Conservation (phyloP, 352 stramenopile species). For the Phytopythium sindhum region DNA sequence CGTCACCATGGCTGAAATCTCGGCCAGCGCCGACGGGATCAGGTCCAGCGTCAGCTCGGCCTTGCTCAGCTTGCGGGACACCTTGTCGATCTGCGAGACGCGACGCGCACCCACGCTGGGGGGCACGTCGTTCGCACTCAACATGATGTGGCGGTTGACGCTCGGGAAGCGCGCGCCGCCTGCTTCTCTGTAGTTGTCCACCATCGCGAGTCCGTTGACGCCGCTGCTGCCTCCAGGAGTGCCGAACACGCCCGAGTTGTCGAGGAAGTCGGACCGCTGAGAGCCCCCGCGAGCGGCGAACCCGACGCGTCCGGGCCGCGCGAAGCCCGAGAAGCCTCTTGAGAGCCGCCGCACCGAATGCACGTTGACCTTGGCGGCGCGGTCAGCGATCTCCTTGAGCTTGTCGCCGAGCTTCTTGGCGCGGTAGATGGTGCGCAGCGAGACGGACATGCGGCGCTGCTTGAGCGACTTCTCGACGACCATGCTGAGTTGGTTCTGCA, state of each 20-base stretch:
- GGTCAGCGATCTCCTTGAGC: constrained; percentile 79
- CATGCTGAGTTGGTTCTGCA: constrained; percentile 72
- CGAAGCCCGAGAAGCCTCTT: constrained; percentile 9
- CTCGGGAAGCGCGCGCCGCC: background rate
- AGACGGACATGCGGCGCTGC: constrained; percentile 64
- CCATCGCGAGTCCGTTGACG: background rate
- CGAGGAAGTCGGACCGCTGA: background rate
- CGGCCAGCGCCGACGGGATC: constrained; percentile 49
- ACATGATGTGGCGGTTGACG: background rate
- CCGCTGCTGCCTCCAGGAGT: background rate
- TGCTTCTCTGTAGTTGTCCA: background rate
- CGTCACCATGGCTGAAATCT: constrained; percentile 67
- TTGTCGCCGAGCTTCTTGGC: constrained; percentile 80
- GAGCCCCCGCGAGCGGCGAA: background rate
- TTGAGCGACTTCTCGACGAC: constrained; percentile 82
- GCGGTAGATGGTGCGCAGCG: constrained; percentile 69
- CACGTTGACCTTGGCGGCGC: constrained; percentile 25
- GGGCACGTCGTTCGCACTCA: background rate
- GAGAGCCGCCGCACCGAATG: constrained; percentile 24
- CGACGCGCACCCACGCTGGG: constrained; percentile 4
- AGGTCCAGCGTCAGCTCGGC: constrained; percentile 48
- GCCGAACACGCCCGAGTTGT: background rate
- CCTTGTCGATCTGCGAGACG: constrained; percentile 35
- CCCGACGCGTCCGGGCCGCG: background rate
- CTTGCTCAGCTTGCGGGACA: constrained; percentile 54